A percentile compares a stretch with the other conserved stretches of the same genome.
Evolutionary conservation across 208 protist genomes (phyloP).

Genomic region (Acanthamoeba triangularis): DNA sequence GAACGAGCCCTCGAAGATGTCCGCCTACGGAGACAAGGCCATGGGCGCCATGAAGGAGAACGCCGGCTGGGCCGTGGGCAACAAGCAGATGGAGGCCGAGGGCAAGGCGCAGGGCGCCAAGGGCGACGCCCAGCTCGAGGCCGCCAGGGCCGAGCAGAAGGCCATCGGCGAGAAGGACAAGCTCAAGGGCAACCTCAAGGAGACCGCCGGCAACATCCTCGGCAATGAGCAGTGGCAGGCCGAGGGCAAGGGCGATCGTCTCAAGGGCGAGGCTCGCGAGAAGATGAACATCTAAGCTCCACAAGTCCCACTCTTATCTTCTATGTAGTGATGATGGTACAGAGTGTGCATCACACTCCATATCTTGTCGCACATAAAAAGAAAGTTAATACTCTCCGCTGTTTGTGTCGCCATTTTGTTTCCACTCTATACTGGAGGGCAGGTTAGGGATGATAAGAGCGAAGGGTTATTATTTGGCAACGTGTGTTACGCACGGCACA

Average conservation of each 20-base stretch:
- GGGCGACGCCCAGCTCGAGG: neutral
- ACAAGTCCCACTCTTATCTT: neutral
- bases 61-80: constrained; percentile 41
- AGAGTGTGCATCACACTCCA: neutral
- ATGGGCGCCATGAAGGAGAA: constrained; percentile 34
- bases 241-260: neutral
- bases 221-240: constrained; percentile 3
- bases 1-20: constrained; percentile 8
- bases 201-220: constrained; percentile 13
- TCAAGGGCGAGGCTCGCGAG: constrained; percentile 17
- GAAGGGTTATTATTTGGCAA: too few relatives aligned
- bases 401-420: too few relatives aligned
- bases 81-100: constrained; percentile 47
- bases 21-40: constrained; percentile 2
- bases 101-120: constrained; percentile 1
- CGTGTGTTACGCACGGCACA: too few relatives aligned
- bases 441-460: too few relatives aligned
- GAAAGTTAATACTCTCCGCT: too few relatives aligned
- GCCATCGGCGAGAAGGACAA: constrained; percentile 20
- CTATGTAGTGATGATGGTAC: neutral
- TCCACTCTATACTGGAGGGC: too few relatives aligned
- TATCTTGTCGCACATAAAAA: too few relatives aligned
- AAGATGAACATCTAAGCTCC: neutral
- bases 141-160: neutral
- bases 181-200: constrained; percentile 30